Evolutionary conservation across 129 eudicot genomes (phyloP).

Genomic region (Escallonia herrerae): DNA sequence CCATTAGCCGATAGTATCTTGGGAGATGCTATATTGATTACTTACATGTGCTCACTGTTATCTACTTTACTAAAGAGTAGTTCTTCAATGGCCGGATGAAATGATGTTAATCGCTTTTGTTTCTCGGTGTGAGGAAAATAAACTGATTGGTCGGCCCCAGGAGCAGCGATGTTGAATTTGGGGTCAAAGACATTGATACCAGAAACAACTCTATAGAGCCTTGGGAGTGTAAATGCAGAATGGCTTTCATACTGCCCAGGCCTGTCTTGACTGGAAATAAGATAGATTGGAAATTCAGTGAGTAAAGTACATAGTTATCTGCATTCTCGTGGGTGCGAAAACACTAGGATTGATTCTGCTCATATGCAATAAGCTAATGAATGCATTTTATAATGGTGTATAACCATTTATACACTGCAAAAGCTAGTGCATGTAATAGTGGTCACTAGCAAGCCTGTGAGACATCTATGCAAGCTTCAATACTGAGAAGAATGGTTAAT

Average conservation of each 20-base stretch:
- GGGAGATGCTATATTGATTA: not conserved
- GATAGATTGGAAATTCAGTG: no score
- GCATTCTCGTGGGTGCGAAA: no score
- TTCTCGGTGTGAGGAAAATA: slow-evolving; percentile 80
- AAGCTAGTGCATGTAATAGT: no score
- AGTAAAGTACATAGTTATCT: no score
- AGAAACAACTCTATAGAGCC: slow-evolving; percentile 78
- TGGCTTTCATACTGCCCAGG: slow-evolving; percentile 99
- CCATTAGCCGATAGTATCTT: no score
- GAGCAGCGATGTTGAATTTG: slow-evolving; percentile 90
- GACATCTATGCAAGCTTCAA: no score
- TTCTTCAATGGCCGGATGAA: slow-evolving; percentile 79
- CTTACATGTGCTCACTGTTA: slow-evolving; percentile 81
- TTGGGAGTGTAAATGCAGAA: slow-evolving; percentile 75
- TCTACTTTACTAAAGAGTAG: slow-evolving; percentile 66
- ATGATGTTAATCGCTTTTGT: slow-evolving; percentile 58
- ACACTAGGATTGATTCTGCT: no score
- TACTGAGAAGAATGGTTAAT: not conserved
- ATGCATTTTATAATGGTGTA: no score
- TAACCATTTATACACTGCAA: no score
- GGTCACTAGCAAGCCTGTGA: no score
- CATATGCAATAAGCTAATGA: no score
- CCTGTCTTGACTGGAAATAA: slow-evolving; percentile 78
- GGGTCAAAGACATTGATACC: slow-evolving; percentile 95
- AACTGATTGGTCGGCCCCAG: slow-evolving; percentile 95